Evolutionary conservation across 2,329 filamentous ascomycete genomes (phyloP).

Genomic region (Neofusicoccum parvum): DNA sequence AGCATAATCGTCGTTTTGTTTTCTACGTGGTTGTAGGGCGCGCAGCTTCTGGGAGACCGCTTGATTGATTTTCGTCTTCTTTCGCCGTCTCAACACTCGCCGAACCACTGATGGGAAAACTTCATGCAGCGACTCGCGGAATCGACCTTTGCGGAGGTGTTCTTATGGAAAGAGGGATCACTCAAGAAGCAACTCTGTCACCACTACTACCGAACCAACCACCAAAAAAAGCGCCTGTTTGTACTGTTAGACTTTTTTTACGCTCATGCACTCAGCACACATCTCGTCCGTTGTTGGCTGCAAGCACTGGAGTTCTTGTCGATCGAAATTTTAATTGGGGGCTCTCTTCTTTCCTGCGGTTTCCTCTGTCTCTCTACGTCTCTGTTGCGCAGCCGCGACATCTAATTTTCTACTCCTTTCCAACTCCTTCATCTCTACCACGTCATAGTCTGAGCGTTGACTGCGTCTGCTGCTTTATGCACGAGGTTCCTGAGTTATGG

Average conservation of each 20-base stretch:
- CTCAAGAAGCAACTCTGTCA: constrained; percentile 15
- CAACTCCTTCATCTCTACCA: neutral
- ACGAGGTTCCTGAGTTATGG: neutral
- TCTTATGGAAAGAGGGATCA: constrained; percentile 12
- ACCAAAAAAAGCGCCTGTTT: constrained; percentile 20
- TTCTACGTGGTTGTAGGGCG: constrained; percentile 14
- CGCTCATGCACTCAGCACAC: constrained; percentile 18
- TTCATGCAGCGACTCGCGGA: constrained; percentile 3
- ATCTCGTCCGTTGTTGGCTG: constrained; percentile 16
- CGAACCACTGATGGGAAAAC: constrained; percentile 7
- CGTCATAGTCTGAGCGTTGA: constrained; percentile 16
- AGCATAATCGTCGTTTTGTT: constrained; percentile 21
- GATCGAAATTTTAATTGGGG: constrained; percentile 20
- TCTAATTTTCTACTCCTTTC: constrained; percentile 4
- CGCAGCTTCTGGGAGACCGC: constrained; percentile 10
- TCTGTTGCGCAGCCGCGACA: constrained; percentile 3
- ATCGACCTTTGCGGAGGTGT: constrained; percentile 13
- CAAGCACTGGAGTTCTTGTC: constrained; percentile 19
- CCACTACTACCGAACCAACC: constrained; percentile 16
- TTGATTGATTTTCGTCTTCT: constrained; percentile 9
- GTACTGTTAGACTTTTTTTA: constrained; percentile 19
- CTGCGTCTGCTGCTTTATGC: constrained; percentile 2
- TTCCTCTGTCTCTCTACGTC: neutral
- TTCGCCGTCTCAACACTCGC: constrained; percentile 9
- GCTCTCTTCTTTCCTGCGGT: constrained; percentile 18